These are phyloP conservation scores for Hyaloscypha finlandica DNA, from an alignment of 495 filamentous ascomycete genomes.

Conservation along the genomic window DNA sequence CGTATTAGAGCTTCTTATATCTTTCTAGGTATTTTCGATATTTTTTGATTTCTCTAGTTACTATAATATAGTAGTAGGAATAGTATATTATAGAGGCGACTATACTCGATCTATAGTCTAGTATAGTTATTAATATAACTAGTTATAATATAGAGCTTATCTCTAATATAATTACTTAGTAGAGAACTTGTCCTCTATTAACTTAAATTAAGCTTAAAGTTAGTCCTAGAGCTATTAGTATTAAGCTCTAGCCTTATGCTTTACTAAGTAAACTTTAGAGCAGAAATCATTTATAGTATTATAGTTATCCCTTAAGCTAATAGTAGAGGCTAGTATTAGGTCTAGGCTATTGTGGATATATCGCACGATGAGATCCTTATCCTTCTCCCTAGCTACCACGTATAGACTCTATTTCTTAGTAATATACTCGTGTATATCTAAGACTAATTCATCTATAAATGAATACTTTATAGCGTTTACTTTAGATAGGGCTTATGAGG, in stretches of 20 bases:
- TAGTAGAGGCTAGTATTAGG: background rate
- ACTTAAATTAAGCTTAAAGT: too few species aligned
- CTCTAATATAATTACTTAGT: too few species aligned
- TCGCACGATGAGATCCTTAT: slow-evolving; percentile 3
- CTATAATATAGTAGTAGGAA: too few species aligned
- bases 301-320: background rate
- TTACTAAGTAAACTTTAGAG: background rate
- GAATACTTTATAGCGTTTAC: background rate
- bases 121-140: too few species aligned
- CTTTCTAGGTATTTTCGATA: too few species aligned
- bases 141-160: too few species aligned
- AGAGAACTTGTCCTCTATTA: too few species aligned
- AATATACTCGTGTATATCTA: slow-evolving; percentile 3
- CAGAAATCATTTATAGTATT: slow-evolving; percentile 8
- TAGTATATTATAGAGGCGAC: too few species aligned
- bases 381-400: slow-evolving; percentile 2
- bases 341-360: slow-evolving; percentile 7
- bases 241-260: background rate
- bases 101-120: too few species aligned
- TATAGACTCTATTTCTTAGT: background rate
- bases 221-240: background rate
- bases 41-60: too few species aligned
- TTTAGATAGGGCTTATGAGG: background rate
- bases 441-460: background rate
- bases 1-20: too few species aligned